Conservation (phyloP, 2,329 filamentous ascomycete genomes). For the Diaporthe citriasiana region DNA sequence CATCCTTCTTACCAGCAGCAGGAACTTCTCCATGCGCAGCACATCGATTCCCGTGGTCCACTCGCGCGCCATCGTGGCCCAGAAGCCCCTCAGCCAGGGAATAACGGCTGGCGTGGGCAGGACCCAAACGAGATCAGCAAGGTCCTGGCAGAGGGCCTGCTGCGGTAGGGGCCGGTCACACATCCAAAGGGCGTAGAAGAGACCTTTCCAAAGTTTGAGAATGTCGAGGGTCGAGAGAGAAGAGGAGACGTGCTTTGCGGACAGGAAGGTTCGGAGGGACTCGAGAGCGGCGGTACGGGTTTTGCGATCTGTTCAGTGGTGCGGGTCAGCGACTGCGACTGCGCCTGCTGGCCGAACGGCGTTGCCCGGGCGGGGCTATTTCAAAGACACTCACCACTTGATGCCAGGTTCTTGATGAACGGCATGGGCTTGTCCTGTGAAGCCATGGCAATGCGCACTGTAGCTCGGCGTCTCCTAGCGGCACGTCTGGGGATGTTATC, state of each 20-base stretch:
- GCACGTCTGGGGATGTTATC: background rate
- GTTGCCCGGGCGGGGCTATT: constrained; percentile 4
- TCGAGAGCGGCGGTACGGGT: constrained; percentile 82
- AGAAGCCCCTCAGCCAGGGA: constrained; percentile 75
- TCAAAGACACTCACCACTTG: constrained; percentile 77
- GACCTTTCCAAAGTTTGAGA: constrained; percentile 92
- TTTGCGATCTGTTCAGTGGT: constrained; percentile 74
- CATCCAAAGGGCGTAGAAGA: constrained; percentile 96
- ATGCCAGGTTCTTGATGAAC: constrained; percentile 87
- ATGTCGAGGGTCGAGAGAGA: constrained; percentile 78
- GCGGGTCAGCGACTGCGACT: constrained; percentile 12
- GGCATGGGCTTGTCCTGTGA: constrained; percentile 69
- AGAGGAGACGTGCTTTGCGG: constrained; percentile 64
- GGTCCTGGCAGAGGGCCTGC: constrained; percentile 83
- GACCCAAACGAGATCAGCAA: constrained; percentile 77
- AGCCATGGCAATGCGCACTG: constrained; percentile 52
- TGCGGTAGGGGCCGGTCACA: constrained; percentile 90
- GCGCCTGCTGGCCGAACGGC: background rate
- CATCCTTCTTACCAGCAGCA: constrained; percentile 85
- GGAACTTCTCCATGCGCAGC: constrained; percentile 90
- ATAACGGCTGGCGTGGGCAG: constrained; percentile 63
- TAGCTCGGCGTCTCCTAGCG: background rate
- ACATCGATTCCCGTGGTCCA: constrained; percentile 78
- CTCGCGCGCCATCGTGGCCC: constrained; percentile 77
- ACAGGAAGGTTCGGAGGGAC: constrained; percentile 84